Base-by-base conservation (phyloP, 1,284 basidiomycete genomes). In the Tetrapyrgos nigripes region DNA sequence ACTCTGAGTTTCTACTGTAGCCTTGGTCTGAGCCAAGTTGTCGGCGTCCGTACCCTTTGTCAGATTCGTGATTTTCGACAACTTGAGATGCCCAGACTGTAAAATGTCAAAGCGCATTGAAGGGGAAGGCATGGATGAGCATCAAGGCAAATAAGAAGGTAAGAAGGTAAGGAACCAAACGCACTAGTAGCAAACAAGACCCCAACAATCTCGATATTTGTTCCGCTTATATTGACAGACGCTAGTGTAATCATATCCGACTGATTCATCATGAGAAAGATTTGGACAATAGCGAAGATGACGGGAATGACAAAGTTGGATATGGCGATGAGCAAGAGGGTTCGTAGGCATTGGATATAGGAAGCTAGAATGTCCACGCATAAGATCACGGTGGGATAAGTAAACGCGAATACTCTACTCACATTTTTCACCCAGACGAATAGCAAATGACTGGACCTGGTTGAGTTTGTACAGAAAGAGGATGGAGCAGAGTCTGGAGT, bases 301-400 rank as follows among this genome's bases (percentile, higher is more conserved):
- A 65, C 49, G 28, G 57, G 55, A 43, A 50, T 43, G 24, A 47
- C 55, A 23, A 62, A 60, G 11, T 50, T 50, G 33, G 64, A 63
- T 28, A 53, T 8, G 11, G 49, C 24, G 49, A 50, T 50, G 24
- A 24, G 52, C 13, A 66, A 28, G 1, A 62, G 57, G 1, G 43
- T 59, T 14, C 50, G 44, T 1, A 45, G 23, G 9, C 24, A 11
- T 10, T 24, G 14, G 4, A 5, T 23, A 23, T 43, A 45, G 9
- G 51, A 45, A 6, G 51, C 33, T 23, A 27, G 13, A 17, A n/a
- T 9, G 23, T 6, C 13, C 8, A 24, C 29, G 17, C 4, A 29
- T 14, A 40, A 40, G 37, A 33, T 33, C 8, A 6, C 8, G 19
- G 31, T 50, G 14, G 19, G 17, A 5, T 17, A 40, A 17, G 37